Evolutionary conservation across 2,329 filamentous ascomycete species (phyloP).

Genomic region (Aspergillus clavatus): DNA sequence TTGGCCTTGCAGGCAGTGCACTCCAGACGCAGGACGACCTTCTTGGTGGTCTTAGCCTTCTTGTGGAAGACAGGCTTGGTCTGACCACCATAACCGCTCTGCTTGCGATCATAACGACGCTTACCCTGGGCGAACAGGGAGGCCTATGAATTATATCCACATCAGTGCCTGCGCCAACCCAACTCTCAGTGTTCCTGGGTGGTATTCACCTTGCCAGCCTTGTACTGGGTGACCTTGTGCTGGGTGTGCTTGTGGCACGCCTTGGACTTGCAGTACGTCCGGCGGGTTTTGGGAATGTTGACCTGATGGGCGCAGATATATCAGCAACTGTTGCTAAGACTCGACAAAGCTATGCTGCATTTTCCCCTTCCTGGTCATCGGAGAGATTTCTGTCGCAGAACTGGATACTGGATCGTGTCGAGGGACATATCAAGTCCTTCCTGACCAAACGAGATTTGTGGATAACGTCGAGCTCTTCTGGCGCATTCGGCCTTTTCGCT

Average conservation of each 20-base stretch:
- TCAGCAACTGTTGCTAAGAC: slow-evolving; percentile 20
- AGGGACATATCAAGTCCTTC: neutral
- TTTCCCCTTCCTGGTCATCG: slow-evolving; percentile 11
- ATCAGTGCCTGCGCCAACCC: slow-evolving; percentile 21
- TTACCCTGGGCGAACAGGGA: slow-evolving; percentile 98
- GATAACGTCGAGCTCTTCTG: neutral
- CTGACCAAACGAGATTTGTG: neutral
- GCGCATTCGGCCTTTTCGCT: neutral
- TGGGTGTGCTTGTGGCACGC: slow-evolving; percentile 89
- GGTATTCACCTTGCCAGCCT: slow-evolving; percentile 74
- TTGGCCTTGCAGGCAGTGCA: slow-evolving; percentile 98
- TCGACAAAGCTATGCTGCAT: slow-evolving; percentile 6
- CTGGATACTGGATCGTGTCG: neutral
- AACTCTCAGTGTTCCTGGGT: slow-evolving; percentile 15
- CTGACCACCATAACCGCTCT: slow-evolving; percentile 99
- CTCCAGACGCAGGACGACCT: slow-evolving; percentile 97
- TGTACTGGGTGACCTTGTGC: slow-evolving; percentile 95
- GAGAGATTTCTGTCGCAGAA: slow-evolving; percentile 9
- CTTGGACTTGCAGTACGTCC: slow-evolving; percentile 97
- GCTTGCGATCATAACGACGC: slow-evolving; percentile 99
- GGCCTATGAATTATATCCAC: slow-evolving; percentile 50
- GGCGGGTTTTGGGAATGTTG: slow-evolving; percentile 97
- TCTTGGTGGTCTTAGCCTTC: slow-evolving; percentile 99
- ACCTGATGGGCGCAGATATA: slow-evolving; percentile 53
- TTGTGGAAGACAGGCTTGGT: slow-evolving; percentile 99